A percentile compares a stretch with the other conserved stretches of the same genome.
Evolutionary conservation across 208 protist species (phyloP).

Genomic region (Angomonas deanei): DNA sequence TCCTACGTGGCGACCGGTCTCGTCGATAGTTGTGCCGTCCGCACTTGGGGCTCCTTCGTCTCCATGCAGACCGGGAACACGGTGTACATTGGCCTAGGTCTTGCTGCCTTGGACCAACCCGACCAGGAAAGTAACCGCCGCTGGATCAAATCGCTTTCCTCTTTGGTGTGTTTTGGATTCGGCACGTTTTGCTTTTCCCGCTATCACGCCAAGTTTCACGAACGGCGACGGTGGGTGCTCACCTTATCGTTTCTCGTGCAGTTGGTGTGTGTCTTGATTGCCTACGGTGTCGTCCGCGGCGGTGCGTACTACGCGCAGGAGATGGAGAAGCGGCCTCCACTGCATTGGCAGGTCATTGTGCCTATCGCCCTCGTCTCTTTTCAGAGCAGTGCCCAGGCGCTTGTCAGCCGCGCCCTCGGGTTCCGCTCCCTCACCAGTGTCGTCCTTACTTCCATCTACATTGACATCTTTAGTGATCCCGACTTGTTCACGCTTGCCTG

Average conservation of each 20-base stretch:
- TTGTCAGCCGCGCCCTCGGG: constrained; percentile 11
- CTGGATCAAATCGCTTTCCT: constrained; percentile 13
- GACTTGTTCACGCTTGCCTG: constrained; percentile 1
- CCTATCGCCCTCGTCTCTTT: constrained; percentile 15
- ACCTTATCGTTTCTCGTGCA: constrained; percentile 9
- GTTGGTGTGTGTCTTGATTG: constrained; percentile 1
- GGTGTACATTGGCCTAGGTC: constrained; percentile 16
- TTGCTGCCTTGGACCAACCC: constrained; percentile 7
- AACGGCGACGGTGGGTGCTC: constrained; percentile 15
- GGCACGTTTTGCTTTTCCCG: constrained; percentile 17
- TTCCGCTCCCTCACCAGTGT: constrained; percentile 18
- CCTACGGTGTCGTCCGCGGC: constrained; percentile 4
- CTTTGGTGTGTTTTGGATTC: constrained; percentile 14
- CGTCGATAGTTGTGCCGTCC: constrained; percentile 14
- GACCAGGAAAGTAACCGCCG: constrained; percentile 1
- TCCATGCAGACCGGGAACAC: constrained; percentile 22
- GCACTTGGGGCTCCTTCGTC: constrained; percentile 17
- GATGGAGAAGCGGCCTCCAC: not conserved
- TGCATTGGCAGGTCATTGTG: constrained; percentile 12
- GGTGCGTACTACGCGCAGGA: not conserved
- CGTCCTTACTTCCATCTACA: constrained; percentile 18
- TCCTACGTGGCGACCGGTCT: constrained; percentile 16
- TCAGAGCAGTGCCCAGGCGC: constrained; percentile 18
- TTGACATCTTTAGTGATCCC: constrained; percentile 15
- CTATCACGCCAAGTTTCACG: constrained; percentile 13